Conservation (phyloP, 2,329 filamentous ascomycete genomes). For the Fusarium euwallaceae region DNA sequence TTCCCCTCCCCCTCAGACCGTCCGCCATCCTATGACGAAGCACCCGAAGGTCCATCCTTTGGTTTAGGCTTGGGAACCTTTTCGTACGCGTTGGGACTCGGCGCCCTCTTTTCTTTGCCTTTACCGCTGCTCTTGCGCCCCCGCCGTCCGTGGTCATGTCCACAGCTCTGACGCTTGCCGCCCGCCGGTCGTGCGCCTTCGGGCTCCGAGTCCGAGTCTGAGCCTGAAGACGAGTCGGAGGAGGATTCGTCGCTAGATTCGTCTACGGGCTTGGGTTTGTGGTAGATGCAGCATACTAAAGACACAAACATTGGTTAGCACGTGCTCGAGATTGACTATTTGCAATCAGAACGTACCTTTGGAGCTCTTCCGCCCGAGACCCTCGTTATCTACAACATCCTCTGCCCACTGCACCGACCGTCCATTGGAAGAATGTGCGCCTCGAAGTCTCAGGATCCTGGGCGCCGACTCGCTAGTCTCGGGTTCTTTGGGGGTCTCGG, state of each 20-base stretch:
- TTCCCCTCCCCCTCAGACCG: not conserved
- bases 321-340: not conserved
- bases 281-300: constrained; percentile 98
- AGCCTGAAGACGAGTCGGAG: constrained; percentile 70
- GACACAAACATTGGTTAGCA: constrained; percentile 6
- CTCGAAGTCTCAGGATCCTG: constrained; percentile 65
- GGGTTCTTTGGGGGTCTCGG: constrained; percentile 44
- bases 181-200: constrained; percentile 43
- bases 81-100: constrained; percentile 87
- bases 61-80: constrained; percentile 70
- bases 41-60: constrained; percentile 44
- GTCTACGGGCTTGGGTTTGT: constrained; percentile 83
- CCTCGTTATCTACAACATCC: constrained; percentile 95
- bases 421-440: constrained; percentile 59
- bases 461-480: constrained; percentile 49
- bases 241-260: constrained; percentile 82
- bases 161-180: constrained; percentile 58
- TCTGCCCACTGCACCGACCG: constrained; percentile 91
- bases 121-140: constrained; percentile 49
- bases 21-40: constrained; percentile 38
- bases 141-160: constrained; percentile 46
- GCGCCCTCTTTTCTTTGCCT: constrained; percentile 59
- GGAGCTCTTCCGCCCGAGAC: constrained; percentile 90
- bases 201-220: constrained; percentile 53
- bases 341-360: constrained; percentile 75